Conservation (phyloP, 2,329 filamentous ascomycete genomes). For the Trichoderma lentiforme region DNA sequence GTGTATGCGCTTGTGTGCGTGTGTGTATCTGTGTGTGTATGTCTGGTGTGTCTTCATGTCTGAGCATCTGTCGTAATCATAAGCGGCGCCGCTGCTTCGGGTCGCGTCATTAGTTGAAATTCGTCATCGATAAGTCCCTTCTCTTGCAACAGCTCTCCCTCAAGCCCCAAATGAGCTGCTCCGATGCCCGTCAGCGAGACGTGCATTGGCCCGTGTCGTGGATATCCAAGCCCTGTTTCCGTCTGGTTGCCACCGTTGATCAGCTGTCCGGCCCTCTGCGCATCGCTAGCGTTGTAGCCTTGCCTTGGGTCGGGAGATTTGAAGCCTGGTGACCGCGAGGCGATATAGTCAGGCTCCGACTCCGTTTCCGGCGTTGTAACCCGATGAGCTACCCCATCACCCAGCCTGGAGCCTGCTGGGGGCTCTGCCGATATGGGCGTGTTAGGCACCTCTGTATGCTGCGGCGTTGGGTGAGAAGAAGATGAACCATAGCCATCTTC, state of each 20-base stretch:
- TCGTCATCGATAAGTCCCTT: constrained; percentile 21
- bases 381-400: neutral
- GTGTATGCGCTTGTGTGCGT: constrained; percentile 15
- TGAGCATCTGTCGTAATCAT: constrained; percentile 23
- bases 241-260: neutral
- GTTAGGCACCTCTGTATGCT: neutral
- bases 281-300: neutral
- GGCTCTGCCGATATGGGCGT: neutral
- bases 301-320: neutral
- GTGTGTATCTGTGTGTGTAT: neutral
- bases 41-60: constrained; percentile 4
- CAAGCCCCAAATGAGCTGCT: constrained; percentile 23
- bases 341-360: constrained; percentile 17
- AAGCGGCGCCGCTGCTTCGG: constrained; percentile 20
- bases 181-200: constrained; percentile 27
- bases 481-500: neutral
- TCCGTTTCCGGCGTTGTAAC: constrained; percentile 7
- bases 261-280: neutral
- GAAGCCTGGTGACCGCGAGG: constrained; percentile 9
- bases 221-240: neutral
- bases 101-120: constrained; percentile 18
- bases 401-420: neutral
- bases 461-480: neutral
- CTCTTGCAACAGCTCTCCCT: constrained; percentile 22
- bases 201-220: constrained; percentile 19